Conservation (phyloP, 768 basidiomycete genomes). For the Sistotremastrum niveocremeum region DNA sequence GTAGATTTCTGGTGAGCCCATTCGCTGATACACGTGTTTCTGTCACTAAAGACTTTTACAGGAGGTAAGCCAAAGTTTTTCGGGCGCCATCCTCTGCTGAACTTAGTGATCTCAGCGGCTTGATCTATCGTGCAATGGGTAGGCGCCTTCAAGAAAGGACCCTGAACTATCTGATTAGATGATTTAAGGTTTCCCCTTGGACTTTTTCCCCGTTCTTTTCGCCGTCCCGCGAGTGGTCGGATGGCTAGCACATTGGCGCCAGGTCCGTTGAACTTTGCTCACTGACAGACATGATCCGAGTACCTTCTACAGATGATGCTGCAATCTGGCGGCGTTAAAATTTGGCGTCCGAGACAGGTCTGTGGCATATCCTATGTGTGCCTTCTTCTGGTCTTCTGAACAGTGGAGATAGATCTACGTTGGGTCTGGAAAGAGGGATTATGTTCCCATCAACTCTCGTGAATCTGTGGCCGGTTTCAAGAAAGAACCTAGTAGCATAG, state of each 20-base stretch:
- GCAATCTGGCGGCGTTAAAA: constrained; percentile 78
- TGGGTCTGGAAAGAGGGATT: constrained; percentile 61
- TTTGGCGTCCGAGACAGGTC: constrained; percentile 83
- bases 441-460: constrained; percentile 52
- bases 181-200: constrained; percentile 74
- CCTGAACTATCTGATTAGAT: not conserved
- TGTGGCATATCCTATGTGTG: constrained; percentile 5
- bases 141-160: constrained; percentile 10
- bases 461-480: constrained; percentile 36
- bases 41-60: constrained; percentile 15
- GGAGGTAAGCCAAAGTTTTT: constrained; percentile 30
- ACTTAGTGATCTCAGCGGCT: constrained; percentile 34
- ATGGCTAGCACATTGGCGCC: constrained; percentile 89
- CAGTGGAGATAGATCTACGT: constrained; percentile 50
- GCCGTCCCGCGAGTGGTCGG: constrained; percentile 87
- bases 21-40: constrained; percentile 4
- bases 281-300: not conserved
- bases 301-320: constrained; percentile 64
- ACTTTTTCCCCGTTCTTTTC: constrained; percentile 91
- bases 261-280: constrained; percentile 27
- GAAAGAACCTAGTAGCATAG: constrained; percentile 47
- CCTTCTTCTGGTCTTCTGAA: not conserved
- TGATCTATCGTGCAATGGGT: constrained; percentile 93
- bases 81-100: not conserved
- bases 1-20: constrained; percentile 74